Conservation (phyloP, 2,329 filamentous ascomycete genomes). For the Elsinoe perseae region DNA sequence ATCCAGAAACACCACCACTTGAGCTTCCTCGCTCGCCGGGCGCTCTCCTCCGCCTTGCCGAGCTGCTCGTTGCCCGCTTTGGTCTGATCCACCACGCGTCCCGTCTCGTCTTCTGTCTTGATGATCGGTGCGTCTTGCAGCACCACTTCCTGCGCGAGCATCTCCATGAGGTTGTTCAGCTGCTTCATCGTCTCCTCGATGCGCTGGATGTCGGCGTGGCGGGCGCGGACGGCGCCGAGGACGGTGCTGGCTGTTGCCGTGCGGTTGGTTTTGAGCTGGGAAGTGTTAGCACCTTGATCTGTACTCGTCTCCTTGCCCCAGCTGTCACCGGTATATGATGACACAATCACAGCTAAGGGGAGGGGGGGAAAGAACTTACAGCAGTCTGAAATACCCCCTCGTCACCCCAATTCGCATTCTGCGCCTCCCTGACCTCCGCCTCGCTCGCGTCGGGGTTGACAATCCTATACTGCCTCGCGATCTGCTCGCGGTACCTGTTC, state of each 20-base stretch:
- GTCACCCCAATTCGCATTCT: slow-evolving; percentile 64
- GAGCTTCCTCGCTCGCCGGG: slow-evolving; percentile 60
- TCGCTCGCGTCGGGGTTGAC: slow-evolving; percentile 75
- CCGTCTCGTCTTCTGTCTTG: slow-evolving; percentile 57
- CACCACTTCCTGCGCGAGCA: slow-evolving; percentile 66
- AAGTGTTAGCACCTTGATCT: neutral
- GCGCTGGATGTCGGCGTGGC: slow-evolving; percentile 73
- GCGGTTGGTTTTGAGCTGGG: slow-evolving; percentile 65
- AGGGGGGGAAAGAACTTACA: slow-evolving; percentile 44
- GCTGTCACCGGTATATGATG: neutral
- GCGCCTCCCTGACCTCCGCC: slow-evolving; percentile 60
- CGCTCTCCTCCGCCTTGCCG: slow-evolving; percentile 58
- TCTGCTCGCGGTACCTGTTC: slow-evolving; percentile 66
- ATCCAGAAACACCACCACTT: slow-evolving; percentile 75
- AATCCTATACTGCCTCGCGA: slow-evolving; percentile 71
- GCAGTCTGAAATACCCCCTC: slow-evolving; percentile 78
- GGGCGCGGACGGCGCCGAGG: slow-evolving; percentile 69
- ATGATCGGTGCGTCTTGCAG: slow-evolving; percentile 60
- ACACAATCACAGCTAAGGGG: neutral
- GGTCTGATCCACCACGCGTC: too few relatives aligned
- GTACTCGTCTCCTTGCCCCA: neutral
- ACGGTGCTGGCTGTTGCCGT: slow-evolving; percentile 64
- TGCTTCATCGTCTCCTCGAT: slow-evolving; percentile 70
- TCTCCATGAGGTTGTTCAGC: slow-evolving; percentile 61
- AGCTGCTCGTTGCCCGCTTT: slow-evolving; percentile 68